Conservation (phyloP, 345 rosid species). For the Excoecaria agallocha region DNA sequence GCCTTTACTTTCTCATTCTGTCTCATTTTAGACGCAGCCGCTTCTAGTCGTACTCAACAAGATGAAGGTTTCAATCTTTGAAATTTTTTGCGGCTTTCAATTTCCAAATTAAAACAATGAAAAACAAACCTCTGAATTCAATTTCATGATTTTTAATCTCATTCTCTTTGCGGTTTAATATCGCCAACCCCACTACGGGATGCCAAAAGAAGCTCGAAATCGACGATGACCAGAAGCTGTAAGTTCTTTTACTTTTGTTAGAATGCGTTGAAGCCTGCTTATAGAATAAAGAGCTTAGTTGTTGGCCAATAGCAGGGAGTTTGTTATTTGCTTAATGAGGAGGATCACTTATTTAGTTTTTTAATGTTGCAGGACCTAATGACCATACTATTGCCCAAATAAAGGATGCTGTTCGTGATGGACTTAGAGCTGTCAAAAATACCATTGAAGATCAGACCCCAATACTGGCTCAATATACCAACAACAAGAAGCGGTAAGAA, state of each 20-base stretch:
- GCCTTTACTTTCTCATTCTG: too few relatives aligned
- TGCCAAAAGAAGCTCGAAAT: conserved; percentile 34
- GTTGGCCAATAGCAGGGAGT: neutral
- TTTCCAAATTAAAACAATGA: neutral
- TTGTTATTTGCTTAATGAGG: neutral
- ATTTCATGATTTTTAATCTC: neutral
- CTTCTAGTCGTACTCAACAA: too few relatives aligned
- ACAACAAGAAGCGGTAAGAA: too few relatives aligned
- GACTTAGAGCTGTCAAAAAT: too few relatives aligned
- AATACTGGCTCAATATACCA: too few relatives aligned
- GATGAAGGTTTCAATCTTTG: too few relatives aligned
- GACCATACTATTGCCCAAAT: conserved; percentile 98
- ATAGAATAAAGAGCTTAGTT: neutral
- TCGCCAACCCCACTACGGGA: conserved; percentile 26
- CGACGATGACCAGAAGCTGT: conserved; percentile 31
- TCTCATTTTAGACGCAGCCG: too few relatives aligned
- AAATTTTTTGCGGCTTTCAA: too few relatives aligned
- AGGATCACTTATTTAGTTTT: neutral
- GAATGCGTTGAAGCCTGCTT: neutral
- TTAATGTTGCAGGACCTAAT: conserved; percentile 66
- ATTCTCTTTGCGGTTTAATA: conserved; percentile 14
- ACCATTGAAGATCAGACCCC: too few relatives aligned
- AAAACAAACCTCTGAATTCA: neutral
- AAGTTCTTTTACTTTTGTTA: neutral
- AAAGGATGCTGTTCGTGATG: conserved; percentile 95